Evolutionary conservation across 495 filamentous ascomycete genomes (phyloP).

Genomic region (Massariosphaeria phaeospora): DNA sequence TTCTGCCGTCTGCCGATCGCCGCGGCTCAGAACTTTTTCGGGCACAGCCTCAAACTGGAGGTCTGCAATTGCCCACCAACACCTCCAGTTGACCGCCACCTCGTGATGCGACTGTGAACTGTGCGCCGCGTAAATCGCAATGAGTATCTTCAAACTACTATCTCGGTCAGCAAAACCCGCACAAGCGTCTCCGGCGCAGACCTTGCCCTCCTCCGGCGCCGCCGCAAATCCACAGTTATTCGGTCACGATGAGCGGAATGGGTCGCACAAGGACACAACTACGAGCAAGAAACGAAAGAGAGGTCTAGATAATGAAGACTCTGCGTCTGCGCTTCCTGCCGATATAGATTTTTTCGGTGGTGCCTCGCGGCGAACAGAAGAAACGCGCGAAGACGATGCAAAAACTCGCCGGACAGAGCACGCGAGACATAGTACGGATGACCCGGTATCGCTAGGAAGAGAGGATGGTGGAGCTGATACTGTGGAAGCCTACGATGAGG

Average conservation of each 20-base stretch:
- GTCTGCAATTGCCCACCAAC: neutral
- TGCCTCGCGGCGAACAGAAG: neutral
- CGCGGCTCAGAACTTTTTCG: slow-evolving; percentile 15
- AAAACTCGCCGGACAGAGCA: too few relatives aligned
- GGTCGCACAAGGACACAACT: slow-evolving; percentile 30
- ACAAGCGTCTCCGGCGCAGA: slow-evolving; percentile 35
- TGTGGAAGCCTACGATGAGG: slow-evolving; percentile 40
- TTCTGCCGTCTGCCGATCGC: slow-evolving; percentile 14
- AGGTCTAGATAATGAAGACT: slow-evolving; percentile 15
- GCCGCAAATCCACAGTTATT: slow-evolving; percentile 53
- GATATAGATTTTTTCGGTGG: slow-evolving; percentile 40
- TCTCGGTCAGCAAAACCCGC: slow-evolving; percentile 55
- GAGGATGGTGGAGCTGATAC: neutral
- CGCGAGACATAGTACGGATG: neutral
- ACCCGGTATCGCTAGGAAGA: neutral
- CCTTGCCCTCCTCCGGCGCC: slow-evolving; percentile 52
- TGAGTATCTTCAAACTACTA: slow-evolving; percentile 65
- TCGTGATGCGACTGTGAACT: neutral
- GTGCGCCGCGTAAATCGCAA: slow-evolving; percentile 25
- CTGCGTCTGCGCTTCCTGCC: slow-evolving; percentile 2
- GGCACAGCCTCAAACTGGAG: neutral
- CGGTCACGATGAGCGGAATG: slow-evolving; percentile 37
- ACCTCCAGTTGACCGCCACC: neutral
- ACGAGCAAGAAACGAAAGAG: slow-evolving; percentile 37
- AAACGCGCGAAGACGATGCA: slow-evolving; percentile 4